Evolutionary conservation across 768 basidiomycete species (phyloP).

Genomic region (Tulasnella sp.): DNA sequence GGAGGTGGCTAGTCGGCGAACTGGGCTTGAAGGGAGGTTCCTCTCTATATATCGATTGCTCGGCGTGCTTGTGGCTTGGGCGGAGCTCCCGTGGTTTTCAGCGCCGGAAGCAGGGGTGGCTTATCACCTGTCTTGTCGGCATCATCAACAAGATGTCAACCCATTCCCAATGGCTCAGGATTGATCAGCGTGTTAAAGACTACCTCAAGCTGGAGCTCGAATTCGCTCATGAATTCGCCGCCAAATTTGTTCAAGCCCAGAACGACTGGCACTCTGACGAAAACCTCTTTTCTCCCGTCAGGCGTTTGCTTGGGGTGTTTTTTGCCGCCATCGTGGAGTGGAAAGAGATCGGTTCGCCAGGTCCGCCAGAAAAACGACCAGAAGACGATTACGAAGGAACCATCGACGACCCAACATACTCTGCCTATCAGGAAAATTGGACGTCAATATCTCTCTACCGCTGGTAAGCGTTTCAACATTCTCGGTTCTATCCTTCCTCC

Average conservation of each 20-base stretch:
- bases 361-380: background rate
- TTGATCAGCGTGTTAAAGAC: background rate
- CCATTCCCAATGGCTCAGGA: background rate
- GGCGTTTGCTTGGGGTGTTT: background rate
- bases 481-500: background rate
- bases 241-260: background rate
- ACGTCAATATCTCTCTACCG: background rate
- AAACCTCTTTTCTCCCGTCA: background rate
- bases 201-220: background rate
- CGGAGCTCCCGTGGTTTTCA: too few relatives aligned
- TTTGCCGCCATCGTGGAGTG: background rate
- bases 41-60: too few relatives aligned
- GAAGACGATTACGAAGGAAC: background rate
- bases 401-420: background rate
- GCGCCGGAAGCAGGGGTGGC: too few relatives aligned
- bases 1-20: background rate
- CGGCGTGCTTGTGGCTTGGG: too few relatives aligned
- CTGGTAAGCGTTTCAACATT: background rate
- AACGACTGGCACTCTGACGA: background rate
- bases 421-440: background rate
- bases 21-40: background rate
- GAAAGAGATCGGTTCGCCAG: background rate
- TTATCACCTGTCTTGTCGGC: too few relatives aligned
- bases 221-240: background rate
- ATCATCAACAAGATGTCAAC: background rate